Evolutionary conservation across 208 protist genomes (phyloP).

Genomic region (Trypanosoma cruzi): DNA sequence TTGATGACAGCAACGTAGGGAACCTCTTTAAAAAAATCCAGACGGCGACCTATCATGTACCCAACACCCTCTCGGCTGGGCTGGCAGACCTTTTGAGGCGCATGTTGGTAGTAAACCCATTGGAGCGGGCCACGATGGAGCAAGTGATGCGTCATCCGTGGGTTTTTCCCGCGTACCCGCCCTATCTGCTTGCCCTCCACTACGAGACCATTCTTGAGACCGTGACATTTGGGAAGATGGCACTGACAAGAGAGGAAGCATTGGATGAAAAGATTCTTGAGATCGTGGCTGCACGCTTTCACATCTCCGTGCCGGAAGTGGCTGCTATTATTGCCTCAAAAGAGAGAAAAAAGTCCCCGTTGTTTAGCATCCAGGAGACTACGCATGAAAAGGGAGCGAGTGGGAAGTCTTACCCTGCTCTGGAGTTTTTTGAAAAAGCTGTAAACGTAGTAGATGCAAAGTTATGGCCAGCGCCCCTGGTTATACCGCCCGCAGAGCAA

Average conservation of each 20-base stretch:
- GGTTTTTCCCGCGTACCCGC: conserved; percentile 58
- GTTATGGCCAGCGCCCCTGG: conserved; percentile 74
- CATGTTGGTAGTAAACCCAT: conserved; percentile 78
- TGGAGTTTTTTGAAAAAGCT: conserved; percentile 70
- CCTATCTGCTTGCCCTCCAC: conserved; percentile 66
- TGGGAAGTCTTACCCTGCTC: conserved; percentile 57
- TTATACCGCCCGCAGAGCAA: conserved; percentile 69
- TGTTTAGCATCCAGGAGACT: conserved; percentile 31
- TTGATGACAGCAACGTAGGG: conserved; percentile 72
- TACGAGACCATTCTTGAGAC: conserved; percentile 69
- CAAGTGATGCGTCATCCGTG: conserved; percentile 91
- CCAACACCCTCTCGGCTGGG: conserved; percentile 44
- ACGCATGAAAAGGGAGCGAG: background rate
- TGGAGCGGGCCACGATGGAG: conserved; percentile 88
- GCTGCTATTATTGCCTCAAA: conserved; percentile 50
- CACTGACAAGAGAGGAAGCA: conserved; percentile 33
- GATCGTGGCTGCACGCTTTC: conserved; percentile 61
- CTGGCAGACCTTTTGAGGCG: conserved; percentile 62
- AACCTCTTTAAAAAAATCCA: conserved; percentile 82
- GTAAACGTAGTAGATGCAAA: conserved; percentile 80
- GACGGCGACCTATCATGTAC: conserved; percentile 58
- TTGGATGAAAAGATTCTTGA: conserved; percentile 66
- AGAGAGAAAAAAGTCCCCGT: conserved; percentile 56
- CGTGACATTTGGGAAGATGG: conserved; percentile 51
- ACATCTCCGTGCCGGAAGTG: conserved; percentile 44